These are phyloP conservation scores for Periconia macrospinosa DNA, from an alignment of 2,329 filamentous ascomycete species.

Conservation along the genomic window DNA sequence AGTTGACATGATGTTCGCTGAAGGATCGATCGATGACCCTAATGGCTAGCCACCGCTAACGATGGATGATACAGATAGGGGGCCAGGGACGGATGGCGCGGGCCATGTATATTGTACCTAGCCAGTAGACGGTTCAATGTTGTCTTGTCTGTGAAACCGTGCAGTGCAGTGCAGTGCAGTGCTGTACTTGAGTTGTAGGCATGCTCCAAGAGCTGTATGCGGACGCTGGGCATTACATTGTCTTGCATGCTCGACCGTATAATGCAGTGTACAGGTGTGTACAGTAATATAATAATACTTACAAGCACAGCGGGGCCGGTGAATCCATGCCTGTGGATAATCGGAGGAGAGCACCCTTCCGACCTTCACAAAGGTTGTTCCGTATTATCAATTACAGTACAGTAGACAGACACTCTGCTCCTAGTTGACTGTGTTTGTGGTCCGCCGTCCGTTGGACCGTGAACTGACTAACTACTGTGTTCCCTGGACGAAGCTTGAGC, in stretches of 20 bases:
- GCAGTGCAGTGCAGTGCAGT: too few relatives aligned
- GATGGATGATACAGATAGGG: too few relatives aligned
- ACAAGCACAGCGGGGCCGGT: constrained; percentile 4
- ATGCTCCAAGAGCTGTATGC: neutral
- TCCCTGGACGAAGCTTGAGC: constrained; percentile 8
- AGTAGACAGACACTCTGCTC: too few relatives aligned
- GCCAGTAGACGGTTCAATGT: too few relatives aligned
- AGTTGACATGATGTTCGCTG: too few relatives aligned
- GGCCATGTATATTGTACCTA: too few relatives aligned
- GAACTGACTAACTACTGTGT: constrained; percentile 2
- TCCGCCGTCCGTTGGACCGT: neutral
- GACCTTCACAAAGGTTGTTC: neutral
- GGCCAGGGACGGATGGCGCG: too few relatives aligned
- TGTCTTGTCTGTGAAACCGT: too few relatives aligned
- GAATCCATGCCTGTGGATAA: constrained; percentile 1
- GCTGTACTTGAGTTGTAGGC: too few relatives aligned
- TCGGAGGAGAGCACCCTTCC: neutral
- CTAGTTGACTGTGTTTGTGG: neutral
- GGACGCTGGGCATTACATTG: neutral
- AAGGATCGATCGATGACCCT: too few relatives aligned
- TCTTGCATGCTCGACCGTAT: neutral
- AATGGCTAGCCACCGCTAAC: too few relatives aligned
- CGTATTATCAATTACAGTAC: too few relatives aligned
- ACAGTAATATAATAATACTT: constrained; percentile 2
- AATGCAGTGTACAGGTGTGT: neutral